Evolutionary conservation across 176 grass and related monocot species (phyloP).

Genomic region (Oryza glumipatula): DNA sequence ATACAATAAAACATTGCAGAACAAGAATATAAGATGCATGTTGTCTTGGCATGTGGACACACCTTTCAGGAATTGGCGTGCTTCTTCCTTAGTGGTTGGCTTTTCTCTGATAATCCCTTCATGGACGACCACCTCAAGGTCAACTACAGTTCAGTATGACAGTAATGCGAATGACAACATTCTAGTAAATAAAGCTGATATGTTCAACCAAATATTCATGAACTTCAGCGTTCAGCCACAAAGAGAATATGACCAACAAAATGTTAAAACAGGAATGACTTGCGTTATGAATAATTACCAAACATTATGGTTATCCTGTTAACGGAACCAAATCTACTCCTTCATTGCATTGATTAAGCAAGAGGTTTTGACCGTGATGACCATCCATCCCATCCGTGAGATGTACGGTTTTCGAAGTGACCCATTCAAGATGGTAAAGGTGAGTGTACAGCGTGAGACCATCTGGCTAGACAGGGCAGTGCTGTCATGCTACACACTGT

Average conservation of each 20-base stretch:
- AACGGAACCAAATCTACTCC: too few species aligned
- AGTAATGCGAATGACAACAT: slow-evolving; percentile 41
- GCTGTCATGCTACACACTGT: too few species aligned
- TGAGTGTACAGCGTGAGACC: too few species aligned
- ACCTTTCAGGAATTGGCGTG: slow-evolving; percentile 95
- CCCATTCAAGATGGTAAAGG: too few species aligned
- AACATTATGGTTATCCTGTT: neutral
- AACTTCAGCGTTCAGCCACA: neutral
- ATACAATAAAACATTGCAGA: slow-evolving; percentile 19
- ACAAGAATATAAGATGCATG: neutral
- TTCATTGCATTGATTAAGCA: too few species aligned
- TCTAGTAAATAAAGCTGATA: slow-evolving; percentile 27
- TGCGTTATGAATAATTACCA: neutral
- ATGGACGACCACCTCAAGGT: slow-evolving; percentile 95
- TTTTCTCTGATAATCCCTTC: slow-evolving; percentile 97
- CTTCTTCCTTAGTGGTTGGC: slow-evolving; percentile 91
- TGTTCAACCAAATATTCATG: slow-evolving; percentile 1
- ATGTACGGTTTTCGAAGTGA: too few species aligned
- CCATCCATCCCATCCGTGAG: too few species aligned
- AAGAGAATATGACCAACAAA: neutral
- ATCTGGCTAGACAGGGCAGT: neutral
- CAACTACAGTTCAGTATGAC: slow-evolving; percentile 64
- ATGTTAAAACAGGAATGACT: slow-evolving; percentile 15
- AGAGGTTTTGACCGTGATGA: too few species aligned
- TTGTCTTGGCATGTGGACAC: neutral